Evolutionary conservation across 2,329 filamentous ascomycete species (phyloP).

Genomic region (Nemania diffusa): DNA sequence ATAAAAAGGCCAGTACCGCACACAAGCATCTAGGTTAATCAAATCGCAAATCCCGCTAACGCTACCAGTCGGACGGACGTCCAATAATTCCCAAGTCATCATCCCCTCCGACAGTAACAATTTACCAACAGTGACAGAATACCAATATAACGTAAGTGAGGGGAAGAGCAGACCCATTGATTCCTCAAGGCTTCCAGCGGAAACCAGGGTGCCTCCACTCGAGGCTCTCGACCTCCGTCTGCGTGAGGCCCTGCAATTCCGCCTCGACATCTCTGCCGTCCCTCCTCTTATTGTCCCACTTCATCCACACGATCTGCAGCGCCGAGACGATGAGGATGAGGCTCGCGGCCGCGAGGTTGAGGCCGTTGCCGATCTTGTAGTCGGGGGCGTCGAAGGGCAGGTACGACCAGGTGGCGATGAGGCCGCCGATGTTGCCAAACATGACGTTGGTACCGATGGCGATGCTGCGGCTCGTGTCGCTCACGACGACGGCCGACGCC

Average conservation of each 20-base stretch:
- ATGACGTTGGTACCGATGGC: constrained; percentile 76
- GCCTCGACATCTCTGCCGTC: constrained; percentile 60
- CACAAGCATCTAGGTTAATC: background rate
- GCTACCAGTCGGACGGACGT: background rate
- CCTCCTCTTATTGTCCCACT: constrained; percentile 66
- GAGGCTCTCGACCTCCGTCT: constrained; percentile 63
- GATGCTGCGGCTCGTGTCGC: constrained; percentile 73
- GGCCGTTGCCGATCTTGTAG: constrained; percentile 76
- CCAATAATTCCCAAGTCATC: background rate
- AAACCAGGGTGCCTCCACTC: constrained; percentile 72
- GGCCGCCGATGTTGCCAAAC: constrained; percentile 77
- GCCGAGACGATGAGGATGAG: constrained; percentile 62
- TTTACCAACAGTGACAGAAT: background rate
- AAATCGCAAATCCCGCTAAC: background rate
- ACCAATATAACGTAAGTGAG: background rate
- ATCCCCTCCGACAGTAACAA: background rate
- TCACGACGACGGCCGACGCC: constrained; percentile 75
- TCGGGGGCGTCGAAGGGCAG: constrained; percentile 71
- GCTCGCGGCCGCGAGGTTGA: constrained; percentile 70
- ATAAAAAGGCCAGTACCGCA: background rate
- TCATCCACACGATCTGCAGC: constrained; percentile 68
- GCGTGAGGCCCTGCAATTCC: constrained; percentile 62
- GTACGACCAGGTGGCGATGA: constrained; percentile 74
- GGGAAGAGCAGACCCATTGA: background rate
- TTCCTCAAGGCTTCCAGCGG: constrained; percentile 61